Base-by-base conservation (phyloP, 106 monocot genomes). In the Narthecium ossifragum region DNA sequence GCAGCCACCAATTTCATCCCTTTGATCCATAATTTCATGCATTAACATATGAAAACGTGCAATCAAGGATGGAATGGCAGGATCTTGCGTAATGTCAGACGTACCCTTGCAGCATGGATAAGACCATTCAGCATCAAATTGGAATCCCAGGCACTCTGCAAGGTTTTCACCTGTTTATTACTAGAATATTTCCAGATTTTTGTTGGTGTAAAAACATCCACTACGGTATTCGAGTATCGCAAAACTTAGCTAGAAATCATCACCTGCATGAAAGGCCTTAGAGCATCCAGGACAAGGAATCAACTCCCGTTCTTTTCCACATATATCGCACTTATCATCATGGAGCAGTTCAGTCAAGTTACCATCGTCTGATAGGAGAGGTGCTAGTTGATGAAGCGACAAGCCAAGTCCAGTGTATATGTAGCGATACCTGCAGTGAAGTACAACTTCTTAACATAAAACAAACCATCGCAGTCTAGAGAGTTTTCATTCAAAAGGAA, bases 321-420 rank as follows among this genome's bases (percentile, higher is more conserved):
- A 86, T 29, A 72, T 37, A 22, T 39, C 26, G 29, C 77, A 80
- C 26, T 34, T 20, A 40, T 47, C 21, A 0, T 58, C 65, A 52
- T 17, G 61, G 55, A 34, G 54, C 22, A 40, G 40, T 36, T 45
- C 37, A 64, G 31, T 63, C 55, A 60, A 54, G 9, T 57, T 77
- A 51, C 51, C 50, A 70, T 46, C 17, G 26, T 67, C 53, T 28
- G 59, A 56, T 32, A 86, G 47, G 36, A 46, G 40, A 21, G 65
- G 53, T 49, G 69, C 65, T 37, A 92, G 37, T 26, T 80, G 73
- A 80, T 92, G 86, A 20, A 92, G 83, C 63, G 86, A 66, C 29
- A 48, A 55, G 18, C 74, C 76, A 53, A 73, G 51, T 46, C 76
- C 53, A 62, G 76, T 83, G 63, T 75, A 92, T 66, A 92, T 92